Percentiles rank a stretch among this genome's conserved stretches.
Evolutionary conservation across 805 yeast genomes (phyloP).

Genomic region (Ogataea siamensis): DNA sequence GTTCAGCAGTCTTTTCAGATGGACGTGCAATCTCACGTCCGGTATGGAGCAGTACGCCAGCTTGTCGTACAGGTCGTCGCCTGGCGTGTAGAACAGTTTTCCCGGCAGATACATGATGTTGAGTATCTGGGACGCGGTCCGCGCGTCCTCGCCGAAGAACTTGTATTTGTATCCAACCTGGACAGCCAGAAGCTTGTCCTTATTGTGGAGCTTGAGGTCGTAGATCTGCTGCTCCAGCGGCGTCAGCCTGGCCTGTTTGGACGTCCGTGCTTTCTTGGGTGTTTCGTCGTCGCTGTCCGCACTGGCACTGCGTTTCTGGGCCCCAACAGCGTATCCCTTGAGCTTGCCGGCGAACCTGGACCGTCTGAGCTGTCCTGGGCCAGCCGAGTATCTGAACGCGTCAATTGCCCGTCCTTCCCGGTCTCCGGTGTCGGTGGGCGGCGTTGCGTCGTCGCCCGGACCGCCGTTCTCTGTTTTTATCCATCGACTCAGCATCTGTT

Average conservation of each 20-base stretch:
- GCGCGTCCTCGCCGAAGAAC: slow-evolving; percentile 84
- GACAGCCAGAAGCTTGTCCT: slow-evolving; percentile 71
- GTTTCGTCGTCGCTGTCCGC: slow-evolving; percentile 6
- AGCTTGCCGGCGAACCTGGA: slow-evolving; percentile 5
- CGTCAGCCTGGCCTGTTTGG: slow-evolving; percentile 43
- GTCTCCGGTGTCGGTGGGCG: too few species aligned
- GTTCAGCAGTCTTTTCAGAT: slow-evolving; percentile 68
- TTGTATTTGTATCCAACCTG: slow-evolving; percentile 93
- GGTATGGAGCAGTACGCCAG: slow-evolving; percentile 89
- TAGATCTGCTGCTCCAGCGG: slow-evolving; percentile 81
- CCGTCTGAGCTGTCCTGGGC: not conserved
- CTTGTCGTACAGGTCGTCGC: slow-evolving; percentile 49
- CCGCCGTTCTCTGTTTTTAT: slow-evolving; percentile 5
- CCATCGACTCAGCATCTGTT: slow-evolving; percentile 26
- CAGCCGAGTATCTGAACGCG: slow-evolving; percentile 8
- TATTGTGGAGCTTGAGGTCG: slow-evolving; percentile 56
- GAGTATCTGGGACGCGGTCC: slow-evolving; percentile 58
- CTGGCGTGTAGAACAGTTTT: slow-evolving; percentile 38
- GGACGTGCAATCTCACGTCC: slow-evolving; percentile 67
- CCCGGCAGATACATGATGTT: slow-evolving; percentile 77
- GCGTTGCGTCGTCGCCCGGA: too few species aligned
- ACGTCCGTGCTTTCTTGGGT: slow-evolving; percentile 14
- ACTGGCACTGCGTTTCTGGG: slow-evolving; percentile 4
- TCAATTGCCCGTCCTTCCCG: slow-evolving; percentile 4
- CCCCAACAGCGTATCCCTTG: slow-evolving; percentile 6